Conservation (phyloP, 306 rosid genomes). For the Lagenaria siceraria region DNA sequence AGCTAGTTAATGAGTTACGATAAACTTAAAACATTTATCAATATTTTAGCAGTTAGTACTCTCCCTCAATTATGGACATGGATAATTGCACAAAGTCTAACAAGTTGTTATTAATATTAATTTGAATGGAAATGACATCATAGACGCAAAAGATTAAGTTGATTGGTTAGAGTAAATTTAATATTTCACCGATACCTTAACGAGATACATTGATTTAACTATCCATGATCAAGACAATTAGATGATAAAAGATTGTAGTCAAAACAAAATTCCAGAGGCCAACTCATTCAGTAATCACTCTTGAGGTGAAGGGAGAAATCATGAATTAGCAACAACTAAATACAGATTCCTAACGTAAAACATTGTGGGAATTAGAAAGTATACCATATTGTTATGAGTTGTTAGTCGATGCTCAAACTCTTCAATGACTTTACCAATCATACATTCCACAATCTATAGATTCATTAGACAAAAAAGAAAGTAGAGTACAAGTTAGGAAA, state of each 20-base stretch:
- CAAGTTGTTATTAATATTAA: background rate
- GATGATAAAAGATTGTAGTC: background rate
- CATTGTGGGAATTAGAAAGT: constrained; percentile 9
- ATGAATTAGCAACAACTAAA: background rate
- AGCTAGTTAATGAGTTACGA: background rate
- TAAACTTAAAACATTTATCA: background rate
- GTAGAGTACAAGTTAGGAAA: background rate
- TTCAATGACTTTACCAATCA: constrained; percentile 66
- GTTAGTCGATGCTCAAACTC: constrained; percentile 55
- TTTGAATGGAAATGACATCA: background rate
- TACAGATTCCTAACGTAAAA: background rate
- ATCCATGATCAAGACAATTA: background rate
- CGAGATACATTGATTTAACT: background rate
- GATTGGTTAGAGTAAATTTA: background rate
- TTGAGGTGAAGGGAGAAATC: background rate
- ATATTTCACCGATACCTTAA: background rate
- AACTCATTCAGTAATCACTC: background rate
- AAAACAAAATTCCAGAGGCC: background rate
- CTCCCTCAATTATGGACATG: background rate
- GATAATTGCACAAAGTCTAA: background rate
- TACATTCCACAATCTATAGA: constrained; percentile 59
- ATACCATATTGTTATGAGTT: constrained; percentile 38
- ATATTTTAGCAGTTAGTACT: background rate
- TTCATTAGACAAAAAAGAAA: background rate
- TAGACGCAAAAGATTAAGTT: background rate